Conservation (phyloP, 768 basidiomycete genomes). For the Nidula microcarpa region DNA sequence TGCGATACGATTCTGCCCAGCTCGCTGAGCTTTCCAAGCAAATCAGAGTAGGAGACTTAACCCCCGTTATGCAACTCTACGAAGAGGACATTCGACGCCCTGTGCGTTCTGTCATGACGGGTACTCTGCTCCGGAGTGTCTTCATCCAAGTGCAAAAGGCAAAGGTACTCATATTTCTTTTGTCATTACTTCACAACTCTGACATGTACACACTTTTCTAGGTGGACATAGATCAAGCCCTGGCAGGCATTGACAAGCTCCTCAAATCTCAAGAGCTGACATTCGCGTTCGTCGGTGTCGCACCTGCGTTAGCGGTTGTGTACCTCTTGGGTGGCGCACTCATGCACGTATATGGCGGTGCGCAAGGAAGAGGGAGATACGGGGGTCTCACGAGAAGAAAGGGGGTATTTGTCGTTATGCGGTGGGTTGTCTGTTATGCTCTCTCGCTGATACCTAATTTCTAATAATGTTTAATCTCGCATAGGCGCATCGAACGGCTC, state of each 20-base stretch:
- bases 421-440: conserved; percentile 32
- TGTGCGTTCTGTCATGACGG: conserved; percentile 72
- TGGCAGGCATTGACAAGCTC: conserved; percentile 89
- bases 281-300: conserved; percentile 95
- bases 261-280: conserved; percentile 93
- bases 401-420: conserved; percentile 68
- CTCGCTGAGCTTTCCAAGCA: conserved; percentile 62
- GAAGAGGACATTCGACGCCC: conserved; percentile 93
- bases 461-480: not conserved
- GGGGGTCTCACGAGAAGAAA: conserved; percentile 54
- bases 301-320: conserved; percentile 80
- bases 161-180: conserved; percentile 49
- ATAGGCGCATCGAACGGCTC: conserved; percentile 66
- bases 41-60: conserved; percentile 79
- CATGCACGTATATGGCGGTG: conserved; percentile 44
- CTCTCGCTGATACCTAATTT: not conserved
- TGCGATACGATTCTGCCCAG: conserved; percentile 60
- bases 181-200: not conserved
- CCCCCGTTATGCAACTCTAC: conserved; percentile 81
- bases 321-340: conserved; percentile 63
- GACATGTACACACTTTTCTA: conserved; percentile 17
- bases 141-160: conserved; percentile 96
- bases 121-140: conserved; percentile 77
- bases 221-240: conserved; percentile 91
- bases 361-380: conserved; percentile 44